A percentile compares a stretch with the other conserved stretches of the same genome.
Evolutionary conservation across 108 stramenopile genomes (phyloP).

Genomic region (Skeletonema tropicum): DNA sequence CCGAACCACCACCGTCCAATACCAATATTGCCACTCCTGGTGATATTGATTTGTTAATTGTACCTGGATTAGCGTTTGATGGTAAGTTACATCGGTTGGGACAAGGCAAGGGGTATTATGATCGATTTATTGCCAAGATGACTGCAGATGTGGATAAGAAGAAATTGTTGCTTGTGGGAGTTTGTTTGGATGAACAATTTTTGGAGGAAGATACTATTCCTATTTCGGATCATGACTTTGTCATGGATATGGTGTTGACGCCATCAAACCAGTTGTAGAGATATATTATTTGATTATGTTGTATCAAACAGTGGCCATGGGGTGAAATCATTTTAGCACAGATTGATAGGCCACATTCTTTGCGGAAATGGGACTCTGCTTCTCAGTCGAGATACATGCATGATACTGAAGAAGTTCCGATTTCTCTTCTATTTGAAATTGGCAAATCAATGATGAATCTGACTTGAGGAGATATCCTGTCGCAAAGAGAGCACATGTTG

Average conservation of each 20-base stretch:
- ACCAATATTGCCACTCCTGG: conserved; percentile 68
- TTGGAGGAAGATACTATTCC: conserved; percentile 50
- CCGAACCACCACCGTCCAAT: conserved; percentile 72
- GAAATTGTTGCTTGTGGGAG: conserved; percentile 69
- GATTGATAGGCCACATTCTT: too few relatives aligned
- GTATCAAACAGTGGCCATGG: too few relatives aligned
- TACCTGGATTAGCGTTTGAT: conserved; percentile 91
- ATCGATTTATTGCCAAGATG: conserved; percentile 87
- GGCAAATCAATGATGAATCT: too few relatives aligned
- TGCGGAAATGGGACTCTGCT: too few relatives aligned
- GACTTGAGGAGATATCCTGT: too few relatives aligned
- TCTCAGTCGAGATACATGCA: too few relatives aligned
- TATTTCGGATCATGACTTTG: conserved; percentile 63
- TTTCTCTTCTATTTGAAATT: too few relatives aligned
- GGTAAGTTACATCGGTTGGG: conserved; percentile 66
- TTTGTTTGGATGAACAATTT: conserved; percentile 71
- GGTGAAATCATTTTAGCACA: too few relatives aligned
- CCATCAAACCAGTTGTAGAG: conserved; percentile 8
- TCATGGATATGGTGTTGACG: conserved; percentile 73
- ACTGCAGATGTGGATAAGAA: not conserved
- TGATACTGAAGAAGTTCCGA: too few relatives aligned
- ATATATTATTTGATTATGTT: too few relatives aligned
- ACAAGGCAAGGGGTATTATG: conserved; percentile 93
- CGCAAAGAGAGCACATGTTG: too few relatives aligned
- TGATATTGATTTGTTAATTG: conserved; percentile 81